Evolutionary conservation across 2,329 filamentous ascomycete species (phyloP).

Genomic region (Paracamarosporium sp.): DNA sequence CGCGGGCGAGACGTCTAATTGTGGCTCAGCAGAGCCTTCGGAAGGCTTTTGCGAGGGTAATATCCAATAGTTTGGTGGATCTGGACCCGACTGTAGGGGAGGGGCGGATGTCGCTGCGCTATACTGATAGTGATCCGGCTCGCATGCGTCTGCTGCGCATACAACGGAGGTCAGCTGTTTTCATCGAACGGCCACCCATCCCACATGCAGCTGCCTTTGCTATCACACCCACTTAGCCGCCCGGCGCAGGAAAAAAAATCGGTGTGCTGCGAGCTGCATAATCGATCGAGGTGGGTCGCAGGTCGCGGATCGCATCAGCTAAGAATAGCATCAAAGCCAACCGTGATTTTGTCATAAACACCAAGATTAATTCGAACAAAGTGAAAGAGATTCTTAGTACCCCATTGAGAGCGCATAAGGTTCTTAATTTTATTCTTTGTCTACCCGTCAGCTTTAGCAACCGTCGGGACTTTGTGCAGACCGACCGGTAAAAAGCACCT

Average conservation of each 20-base stretch:
- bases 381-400: background rate
- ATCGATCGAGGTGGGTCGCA: conserved; percentile 4
- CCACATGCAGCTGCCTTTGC: conserved; percentile 13
- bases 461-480: background rate
- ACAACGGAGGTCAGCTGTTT: conserved; percentile 12
- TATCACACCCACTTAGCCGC: conserved; percentile 13
- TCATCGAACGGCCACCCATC: background rate
- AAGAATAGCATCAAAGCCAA: background rate
- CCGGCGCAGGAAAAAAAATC: background rate
- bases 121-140: background rate
- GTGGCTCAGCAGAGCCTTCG: background rate
- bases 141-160: conserved; percentile 12
- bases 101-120: background rate
- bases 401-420: background rate
- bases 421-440: background rate
- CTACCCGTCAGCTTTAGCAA: too few species aligned
- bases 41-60: background rate
- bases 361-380: too few species aligned
- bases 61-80: background rate
- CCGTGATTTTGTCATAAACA: too few species aligned
- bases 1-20: background rate
- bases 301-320: background rate
- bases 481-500: background rate
- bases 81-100: background rate
- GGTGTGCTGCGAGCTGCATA: conserved; percentile 2